phyloP scores from a whole-genome alignment of 768 basidiomycete genomes.

The Daedalea quercina region DNA sequence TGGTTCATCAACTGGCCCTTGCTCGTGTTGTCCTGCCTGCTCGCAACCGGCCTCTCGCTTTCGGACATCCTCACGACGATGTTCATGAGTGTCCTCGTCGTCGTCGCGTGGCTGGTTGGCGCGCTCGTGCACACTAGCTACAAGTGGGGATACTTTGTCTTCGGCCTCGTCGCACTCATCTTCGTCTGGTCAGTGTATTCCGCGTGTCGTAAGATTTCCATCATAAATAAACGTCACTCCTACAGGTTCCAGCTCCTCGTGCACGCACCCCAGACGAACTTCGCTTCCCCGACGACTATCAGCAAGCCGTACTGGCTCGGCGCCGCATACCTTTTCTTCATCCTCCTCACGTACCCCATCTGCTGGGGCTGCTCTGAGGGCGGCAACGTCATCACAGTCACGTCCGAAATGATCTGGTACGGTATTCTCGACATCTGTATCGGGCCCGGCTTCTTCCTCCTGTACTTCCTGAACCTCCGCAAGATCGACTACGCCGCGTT shows the following conservation, averaged over 20 bases:
- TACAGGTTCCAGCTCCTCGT: constrained; percentile 17
- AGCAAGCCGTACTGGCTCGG: constrained; percentile 21
- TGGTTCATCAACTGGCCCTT: constrained; percentile 53
- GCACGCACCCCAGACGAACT: constrained; percentile 22
- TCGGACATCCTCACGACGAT: constrained; percentile 39
- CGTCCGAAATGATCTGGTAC: constrained; percentile 51
- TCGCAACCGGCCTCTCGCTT: constrained; percentile 41
- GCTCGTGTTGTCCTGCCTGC: constrained; percentile 38
- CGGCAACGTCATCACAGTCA: constrained; percentile 40
- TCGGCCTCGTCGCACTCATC: constrained; percentile 40
- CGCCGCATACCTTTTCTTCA: constrained; percentile 38
- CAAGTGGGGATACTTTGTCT: constrained; percentile 47
- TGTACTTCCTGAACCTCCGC: constrained; percentile 18
- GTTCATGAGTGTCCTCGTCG: constrained; percentile 42
- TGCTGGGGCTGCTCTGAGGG: constrained; percentile 54
- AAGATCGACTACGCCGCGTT: constrained; percentile 23
- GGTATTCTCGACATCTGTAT: constrained; percentile 40
- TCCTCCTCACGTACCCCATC: constrained; percentile 53
- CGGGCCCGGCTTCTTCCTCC: constrained; percentile 32
- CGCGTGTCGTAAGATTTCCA: neutral
- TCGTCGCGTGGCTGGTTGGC: constrained; percentile 41
- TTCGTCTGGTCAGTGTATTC: constrained; percentile 38
- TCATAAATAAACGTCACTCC: neutral
- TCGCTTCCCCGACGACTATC: constrained; percentile 16
- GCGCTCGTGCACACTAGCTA: constrained; percentile 43